Evolutionary conservation across 441 rosid genomes (phyloP), one percentile per base, ranked within the genome.

Genomic region (Pelargonium citronellum): DNA sequence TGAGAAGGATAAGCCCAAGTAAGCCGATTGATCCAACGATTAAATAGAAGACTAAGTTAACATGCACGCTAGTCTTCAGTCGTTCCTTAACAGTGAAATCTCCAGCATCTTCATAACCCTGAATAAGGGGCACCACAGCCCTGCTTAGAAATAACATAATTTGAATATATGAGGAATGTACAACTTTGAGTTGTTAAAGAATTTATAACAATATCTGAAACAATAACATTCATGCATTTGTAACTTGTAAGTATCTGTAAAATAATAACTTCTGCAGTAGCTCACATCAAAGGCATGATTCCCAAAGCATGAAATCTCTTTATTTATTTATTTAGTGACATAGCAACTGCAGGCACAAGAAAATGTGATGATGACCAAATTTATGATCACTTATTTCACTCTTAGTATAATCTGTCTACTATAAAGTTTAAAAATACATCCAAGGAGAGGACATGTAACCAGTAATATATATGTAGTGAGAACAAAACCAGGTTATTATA

Each of bases 91-190:
- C 80, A 0, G 93, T 86, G 75, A 95, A 95, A 82, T 95, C 99
- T 64, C 99, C 99, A 51, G 98, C 99, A 89, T 92, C 99, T 91
- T 95, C 99, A 64, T 85, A 95, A 84, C 99, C 99, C 95, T 92
- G 98, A 75, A 95, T 87, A 80, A 95, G 96, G 81, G 99, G 98
- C 85, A 86, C 98, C 84, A 87, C 97, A 75, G 96, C 96, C 99
- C 99, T 95, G 96, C 81, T 85, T 82, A 86, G 84, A 84, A 79
- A 87, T 80, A 78, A 87, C 77, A 81, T 76, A 77, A 72, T 74
- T 83, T 53, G 74, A 77, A 64, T 72, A 78, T 66, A 79, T 79
- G 86, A 83, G 88, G 80, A 77, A 71, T 41, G 15, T 67, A 80
- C 78, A 79, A 75, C 67, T 73, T 75, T 46, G 39, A 77, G 68